Percentiles rank a stretch among this genome's conserved stretches.
Conservation (phyloP, 305 asterid species). For the Plantago lanceolata region DNA sequence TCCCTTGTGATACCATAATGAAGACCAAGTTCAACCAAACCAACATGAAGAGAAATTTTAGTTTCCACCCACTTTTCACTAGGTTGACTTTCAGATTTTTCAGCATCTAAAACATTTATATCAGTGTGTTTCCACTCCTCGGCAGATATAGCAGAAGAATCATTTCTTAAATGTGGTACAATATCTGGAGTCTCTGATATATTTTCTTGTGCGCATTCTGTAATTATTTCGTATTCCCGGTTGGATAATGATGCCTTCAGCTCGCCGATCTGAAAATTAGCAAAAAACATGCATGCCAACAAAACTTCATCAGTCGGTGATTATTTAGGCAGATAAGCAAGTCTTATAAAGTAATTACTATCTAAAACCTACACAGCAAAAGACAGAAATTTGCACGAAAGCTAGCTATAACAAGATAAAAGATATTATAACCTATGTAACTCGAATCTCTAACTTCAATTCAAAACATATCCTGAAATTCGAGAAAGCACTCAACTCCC, state of each 20-base stretch:
- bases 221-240: constrained; percentile 78
- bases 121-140: constrained; percentile 41
- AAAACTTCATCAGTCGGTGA: neutral
- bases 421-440: too few species aligned
- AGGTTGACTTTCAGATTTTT: constrained; percentile 40
- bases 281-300: neutral
- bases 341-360: neutral
- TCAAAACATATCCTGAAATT: too few species aligned
- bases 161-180: constrained; percentile 56
- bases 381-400: neutral
- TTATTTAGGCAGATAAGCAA: neutral
- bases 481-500: too few species aligned
- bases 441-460: too few species aligned
- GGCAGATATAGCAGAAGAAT: constrained; percentile 37
- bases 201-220: constrained; percentile 85
- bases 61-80: constrained; percentile 52
- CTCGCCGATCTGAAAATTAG: constrained; percentile 63
- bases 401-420: too few species aligned
- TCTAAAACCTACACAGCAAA: constrained; percentile 6
- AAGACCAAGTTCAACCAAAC: constrained; percentile 77
- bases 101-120: constrained; percentile 39
- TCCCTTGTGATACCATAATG: constrained; percentile 78
- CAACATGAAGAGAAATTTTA: constrained; percentile 62
- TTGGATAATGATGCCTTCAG: constrained; percentile 90
- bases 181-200: constrained; percentile 73